Evolutionary conservation across 139 green algal species (phyloP).

Genomic region (Chlorella sp.): DNA sequence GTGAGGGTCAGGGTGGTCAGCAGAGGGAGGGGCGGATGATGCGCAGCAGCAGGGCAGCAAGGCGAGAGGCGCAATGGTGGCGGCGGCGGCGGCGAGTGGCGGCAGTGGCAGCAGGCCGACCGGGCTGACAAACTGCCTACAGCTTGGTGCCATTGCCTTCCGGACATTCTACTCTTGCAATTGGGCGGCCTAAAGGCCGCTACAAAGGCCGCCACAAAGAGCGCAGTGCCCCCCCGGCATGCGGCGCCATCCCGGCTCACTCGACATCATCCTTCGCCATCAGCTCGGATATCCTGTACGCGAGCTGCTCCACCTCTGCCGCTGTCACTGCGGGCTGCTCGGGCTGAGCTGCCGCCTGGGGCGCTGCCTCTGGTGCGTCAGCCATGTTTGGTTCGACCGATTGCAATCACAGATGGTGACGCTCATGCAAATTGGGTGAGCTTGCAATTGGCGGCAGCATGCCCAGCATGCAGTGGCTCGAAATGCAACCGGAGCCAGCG

Average conservation of each 20-base stretch:
- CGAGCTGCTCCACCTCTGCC: constrained; percentile 8
- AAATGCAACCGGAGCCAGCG: no score
- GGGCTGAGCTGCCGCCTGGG: not conserved
- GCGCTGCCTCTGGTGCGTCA: not conserved
- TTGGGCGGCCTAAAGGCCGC: no score
- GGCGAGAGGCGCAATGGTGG: not conserved
- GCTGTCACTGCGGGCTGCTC: not conserved
- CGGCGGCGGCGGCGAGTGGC: not conserved
- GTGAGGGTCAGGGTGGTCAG: not conserved
- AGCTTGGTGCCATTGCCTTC: not conserved
- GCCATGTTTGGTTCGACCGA: not conserved
- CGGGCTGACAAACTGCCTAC: no score
- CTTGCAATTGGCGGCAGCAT: no score
- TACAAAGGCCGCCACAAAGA: not conserved
- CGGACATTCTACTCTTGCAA: not conserved
- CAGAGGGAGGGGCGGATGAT: not conserved
- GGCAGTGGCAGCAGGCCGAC: not conserved
- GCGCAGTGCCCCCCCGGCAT: not conserved
- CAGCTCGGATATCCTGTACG: constrained; percentile 14
- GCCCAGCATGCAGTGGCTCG: no score
- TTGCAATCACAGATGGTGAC: not conserved
- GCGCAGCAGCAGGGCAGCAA: not conserved
- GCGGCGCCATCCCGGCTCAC: not conserved
- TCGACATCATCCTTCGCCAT: constrained; percentile 4
- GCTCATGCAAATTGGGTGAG: no score